Conservation (phyloP, 2,329 filamentous ascomycete species). For the Xylaria sp. region DNA sequence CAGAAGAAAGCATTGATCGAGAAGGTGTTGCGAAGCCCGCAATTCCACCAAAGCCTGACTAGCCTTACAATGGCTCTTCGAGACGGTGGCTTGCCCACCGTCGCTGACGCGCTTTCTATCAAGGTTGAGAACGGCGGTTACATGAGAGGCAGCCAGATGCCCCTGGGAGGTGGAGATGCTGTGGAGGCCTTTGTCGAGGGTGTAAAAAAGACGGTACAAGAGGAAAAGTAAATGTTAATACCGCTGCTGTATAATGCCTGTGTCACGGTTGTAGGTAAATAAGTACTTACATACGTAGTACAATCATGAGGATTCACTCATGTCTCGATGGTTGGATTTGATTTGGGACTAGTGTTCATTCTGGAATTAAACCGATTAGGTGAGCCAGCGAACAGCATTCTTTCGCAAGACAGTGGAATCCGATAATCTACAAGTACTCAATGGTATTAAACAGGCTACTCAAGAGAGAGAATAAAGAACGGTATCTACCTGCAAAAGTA, state of each 20-base stretch:
- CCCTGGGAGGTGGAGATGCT: slow-evolving; percentile 86
- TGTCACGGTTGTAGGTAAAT: neutral
- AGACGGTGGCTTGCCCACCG: slow-evolving; percentile 89
- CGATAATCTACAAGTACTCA: slow-evolving; percentile 41
- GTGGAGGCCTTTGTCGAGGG: slow-evolving; percentile 93
- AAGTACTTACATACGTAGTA: neutral
- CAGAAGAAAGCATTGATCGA: slow-evolving; percentile 86
- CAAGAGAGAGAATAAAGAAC: slow-evolving; percentile 39
- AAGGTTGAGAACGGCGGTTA: slow-evolving; percentile 87
- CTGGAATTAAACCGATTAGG: neutral
- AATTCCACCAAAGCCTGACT: slow-evolving; percentile 87
- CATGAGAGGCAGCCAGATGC: slow-evolving; percentile 80
- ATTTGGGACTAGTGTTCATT: neutral
- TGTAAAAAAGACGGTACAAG: slow-evolving; percentile 81
- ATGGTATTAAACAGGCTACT: slow-evolving; percentile 40
- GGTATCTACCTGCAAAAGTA: slow-evolving; percentile 15
- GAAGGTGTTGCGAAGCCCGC: slow-evolving; percentile 86
- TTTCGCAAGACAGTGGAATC: neutral
- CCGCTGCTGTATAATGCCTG: neutral
- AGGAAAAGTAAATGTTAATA: slow-evolving; percentile 54
- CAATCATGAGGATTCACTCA: neutral
- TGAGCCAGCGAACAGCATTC: neutral
- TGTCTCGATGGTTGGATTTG: too few relatives aligned
- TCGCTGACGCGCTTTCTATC: slow-evolving; percentile 86
- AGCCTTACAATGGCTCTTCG: slow-evolving; percentile 88